These are phyloP conservation scores for Ophiosphaerella herpotricha DNA, from an alignment of 2,329 filamentous ascomycete species.

Conservation along the genomic window DNA sequence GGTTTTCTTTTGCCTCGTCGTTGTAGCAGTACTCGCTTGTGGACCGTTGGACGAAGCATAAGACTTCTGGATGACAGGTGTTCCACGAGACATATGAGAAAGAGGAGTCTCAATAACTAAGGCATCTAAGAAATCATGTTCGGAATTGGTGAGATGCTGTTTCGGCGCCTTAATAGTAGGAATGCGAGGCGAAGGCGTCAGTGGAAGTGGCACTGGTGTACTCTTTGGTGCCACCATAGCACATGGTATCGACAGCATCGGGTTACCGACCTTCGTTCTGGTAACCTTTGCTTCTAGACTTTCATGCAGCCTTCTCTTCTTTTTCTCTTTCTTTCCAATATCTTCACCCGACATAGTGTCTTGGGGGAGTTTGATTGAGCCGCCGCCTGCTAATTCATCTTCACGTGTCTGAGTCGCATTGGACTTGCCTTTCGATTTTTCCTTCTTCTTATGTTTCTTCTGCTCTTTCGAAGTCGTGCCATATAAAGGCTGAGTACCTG, in stretches of 20 bases:
- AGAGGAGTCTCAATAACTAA: slow-evolving; percentile 20
- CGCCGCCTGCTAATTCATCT: background rate
- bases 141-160: background rate
- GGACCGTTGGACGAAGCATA: slow-evolving; percentile 19
- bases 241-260: background rate
- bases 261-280: background rate
- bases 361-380: background rate
- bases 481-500: no score
- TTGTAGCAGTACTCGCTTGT: background rate
- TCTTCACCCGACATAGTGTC: background rate
- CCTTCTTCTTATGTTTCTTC: background rate
- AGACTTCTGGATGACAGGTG: slow-evolving; percentile 3
- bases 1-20: background rate
- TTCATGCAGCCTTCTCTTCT: background rate
- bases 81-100: slow-evolving; percentile 7
- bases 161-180: background rate
- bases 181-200: slow-evolving; percentile 1
- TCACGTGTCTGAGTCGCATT: no score
- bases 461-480: background rate
- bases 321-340: slow-evolving; percentile 2
- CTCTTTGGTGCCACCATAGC: slow-evolving; percentile 3
- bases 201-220: slow-evolving; percentile 18
- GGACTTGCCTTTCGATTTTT: no score
- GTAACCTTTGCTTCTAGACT: background rate
- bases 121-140: slow-evolving; percentile 4